Conservation (phyloP, 176 grass and related monocot genomes). For the Cenchrus purpureus region DNA sequence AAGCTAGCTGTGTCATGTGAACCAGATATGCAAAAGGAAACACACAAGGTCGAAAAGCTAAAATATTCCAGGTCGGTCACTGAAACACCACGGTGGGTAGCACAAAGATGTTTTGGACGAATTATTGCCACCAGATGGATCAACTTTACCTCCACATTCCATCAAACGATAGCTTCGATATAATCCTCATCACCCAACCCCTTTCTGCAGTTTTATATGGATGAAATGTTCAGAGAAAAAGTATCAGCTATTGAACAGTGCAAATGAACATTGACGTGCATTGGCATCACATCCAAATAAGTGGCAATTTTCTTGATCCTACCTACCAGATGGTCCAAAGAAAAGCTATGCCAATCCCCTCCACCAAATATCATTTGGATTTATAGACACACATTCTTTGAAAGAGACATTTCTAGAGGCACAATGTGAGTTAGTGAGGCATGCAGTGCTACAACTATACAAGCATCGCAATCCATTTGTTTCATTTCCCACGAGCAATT, state of each 20-base stretch:
- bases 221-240: constrained; percentile 3
- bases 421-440: not conserved
- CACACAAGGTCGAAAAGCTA: not conserved
- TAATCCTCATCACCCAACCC: not conserved
- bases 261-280: not conserved
- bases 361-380: not conserved
- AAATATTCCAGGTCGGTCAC: not conserved
- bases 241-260: not conserved
- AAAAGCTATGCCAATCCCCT: not conserved
- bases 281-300: constrained; percentile 7
- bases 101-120: not conserved
- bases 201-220: not conserved
- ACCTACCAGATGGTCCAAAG: not conserved
- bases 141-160: not conserved
- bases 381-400: not conserved
- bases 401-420: not conserved
- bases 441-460: not conserved
- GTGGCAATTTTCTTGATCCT: not conserved
- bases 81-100: not conserved
- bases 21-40: not conserved
- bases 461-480: not conserved
- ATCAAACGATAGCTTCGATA: not conserved
- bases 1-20: not conserved
- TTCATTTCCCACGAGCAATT: not conserved
- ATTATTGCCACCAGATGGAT: not conserved